Percentiles rank a stretch among this genome's conserved stretches.
Evolutionary conservation across 208 protist species (phyloP).

Genomic region (Crithidia thermophila): DNA sequence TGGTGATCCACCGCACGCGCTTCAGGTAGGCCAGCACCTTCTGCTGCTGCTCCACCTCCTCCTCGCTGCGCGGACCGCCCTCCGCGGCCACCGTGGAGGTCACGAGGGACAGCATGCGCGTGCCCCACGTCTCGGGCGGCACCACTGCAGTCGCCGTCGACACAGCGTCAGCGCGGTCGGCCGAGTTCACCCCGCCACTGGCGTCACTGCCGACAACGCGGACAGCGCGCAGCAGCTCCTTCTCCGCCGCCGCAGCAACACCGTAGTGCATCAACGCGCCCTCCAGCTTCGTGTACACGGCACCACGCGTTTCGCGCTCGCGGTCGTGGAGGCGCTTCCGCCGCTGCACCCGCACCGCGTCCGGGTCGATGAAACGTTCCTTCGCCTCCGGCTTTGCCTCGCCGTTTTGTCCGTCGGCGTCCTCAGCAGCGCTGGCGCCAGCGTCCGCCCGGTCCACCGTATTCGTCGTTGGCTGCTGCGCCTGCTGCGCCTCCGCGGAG

Average conservation of each 20-base stretch:
- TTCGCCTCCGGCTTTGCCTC: background rate
- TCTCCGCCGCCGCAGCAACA: slow-evolving; percentile 20
- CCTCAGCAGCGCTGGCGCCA: background rate
- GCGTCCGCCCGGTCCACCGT: background rate
- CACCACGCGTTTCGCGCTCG: slow-evolving; percentile 23
- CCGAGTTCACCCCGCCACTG: background rate
- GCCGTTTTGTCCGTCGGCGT: background rate
- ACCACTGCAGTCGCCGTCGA: background rate
- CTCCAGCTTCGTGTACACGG: slow-evolving; percentile 27
- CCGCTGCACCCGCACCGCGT: slow-evolving; percentile 12
- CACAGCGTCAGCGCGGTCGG: background rate
- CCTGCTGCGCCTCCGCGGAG: background rate
- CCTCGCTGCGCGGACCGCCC: slow-evolving; percentile 6
- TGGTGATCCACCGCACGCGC: slow-evolving; percentile 61
- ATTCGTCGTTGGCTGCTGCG: background rate
- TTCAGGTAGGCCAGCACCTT: slow-evolving; percentile 62
- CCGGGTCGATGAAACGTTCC: slow-evolving; percentile 6
- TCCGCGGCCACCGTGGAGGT: slow-evolving; percentile 5
- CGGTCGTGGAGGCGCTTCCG: slow-evolving; percentile 15
- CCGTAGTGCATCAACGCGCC: slow-evolving; percentile 23
- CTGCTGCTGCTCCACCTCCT: slow-evolving; percentile 31
- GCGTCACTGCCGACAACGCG: slow-evolving; percentile 2
- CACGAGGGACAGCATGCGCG: slow-evolving; percentile 29
- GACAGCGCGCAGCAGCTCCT: slow-evolving; percentile 16
- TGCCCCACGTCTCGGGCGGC: slow-evolving; percentile 21